Percentiles rank a stretch among this genome's conserved stretches.
These are phyloP conservation scores for Botryotinia convoluta DNA, from an alignment of 2,329 filamentous ascomycete species.

Conservation along the genomic window DNA sequence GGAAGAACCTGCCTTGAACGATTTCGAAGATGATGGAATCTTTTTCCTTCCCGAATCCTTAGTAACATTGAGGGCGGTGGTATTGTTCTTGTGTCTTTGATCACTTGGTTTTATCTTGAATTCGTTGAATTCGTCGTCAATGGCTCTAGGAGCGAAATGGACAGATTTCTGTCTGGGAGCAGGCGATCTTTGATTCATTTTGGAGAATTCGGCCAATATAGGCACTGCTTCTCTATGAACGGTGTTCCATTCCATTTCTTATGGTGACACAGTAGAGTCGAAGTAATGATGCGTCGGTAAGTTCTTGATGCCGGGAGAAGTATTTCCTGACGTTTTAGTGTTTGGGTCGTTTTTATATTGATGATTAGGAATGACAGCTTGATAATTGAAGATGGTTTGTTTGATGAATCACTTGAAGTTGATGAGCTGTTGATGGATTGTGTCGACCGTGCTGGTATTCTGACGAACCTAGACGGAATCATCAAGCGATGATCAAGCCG, in stretches of 20 bases:
- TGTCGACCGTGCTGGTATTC: slow-evolving; percentile 25
- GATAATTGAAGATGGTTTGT: slow-evolving; percentile 21
- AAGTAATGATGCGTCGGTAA: slow-evolving; percentile 1
- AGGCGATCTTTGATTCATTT: not conserved
- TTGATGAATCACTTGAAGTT: slow-evolving; percentile 27
- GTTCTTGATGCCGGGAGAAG: slow-evolving; percentile 17
- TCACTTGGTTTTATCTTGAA: not conserved
- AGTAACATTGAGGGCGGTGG: not conserved
- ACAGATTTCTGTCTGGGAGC: slow-evolving; percentile 14
- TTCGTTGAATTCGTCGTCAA: slow-evolving; percentile 23
- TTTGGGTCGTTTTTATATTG: not conserved
- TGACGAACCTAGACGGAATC: slow-evolving; percentile 27
- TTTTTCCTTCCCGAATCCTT: not conserved
- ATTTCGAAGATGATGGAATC: not conserved
- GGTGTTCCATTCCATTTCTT: not conserved
- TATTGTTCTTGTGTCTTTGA: not conserved
- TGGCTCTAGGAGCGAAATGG: slow-evolving; percentile 25
- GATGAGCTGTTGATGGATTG: slow-evolving; percentile 30
- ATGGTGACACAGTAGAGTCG: not conserved
- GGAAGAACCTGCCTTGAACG: not conserved
- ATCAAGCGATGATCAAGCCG: slow-evolving; percentile 30
- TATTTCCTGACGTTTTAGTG: not conserved
- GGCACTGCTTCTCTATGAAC: not conserved
- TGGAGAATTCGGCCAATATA: not conserved
- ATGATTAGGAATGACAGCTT: not conserved